Evolutionary conservation across 305 asterid species (phyloP), one percentile per base, ranked within the genome.

Genomic region (Fraxinus velutina): DNA sequence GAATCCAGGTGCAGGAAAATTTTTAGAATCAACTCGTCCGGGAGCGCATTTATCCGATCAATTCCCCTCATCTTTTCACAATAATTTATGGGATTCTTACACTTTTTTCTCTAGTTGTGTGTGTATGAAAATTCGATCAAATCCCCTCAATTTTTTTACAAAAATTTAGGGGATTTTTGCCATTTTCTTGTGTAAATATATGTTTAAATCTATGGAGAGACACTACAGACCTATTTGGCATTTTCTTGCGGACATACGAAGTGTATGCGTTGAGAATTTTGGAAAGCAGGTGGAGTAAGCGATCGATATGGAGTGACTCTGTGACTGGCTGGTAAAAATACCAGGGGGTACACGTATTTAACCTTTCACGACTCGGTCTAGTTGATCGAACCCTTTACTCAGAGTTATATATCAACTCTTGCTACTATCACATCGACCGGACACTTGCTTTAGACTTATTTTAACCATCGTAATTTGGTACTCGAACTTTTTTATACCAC

Each of bases 21-120:
- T 77, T 92, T 93, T 32, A 90, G 78, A 24, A 95, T 86, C 86
- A 95, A 79, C 87, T 95, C 99, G 82, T 95, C 97, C 66, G 97
- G 97, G 13, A 80, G 71, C 36, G 81, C 73, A 87, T 94, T 93
- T 44, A 95, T 90, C 84, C 85, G 86, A 90, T 92, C 98, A 68
- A 17, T 75, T 17, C 94, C 90, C 85, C 84, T 88, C 94, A 90
- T 89, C 75, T 80, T 39, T 76, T 57, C 37, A 68, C 37, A 27
- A 68, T 68, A 68, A 68, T 13, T 68, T 24, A 27, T 15, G 74
- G 74, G 74, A 68, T 68, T 68, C 74, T 64, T 9, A 0, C 29
- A 60, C 30, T 60, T 60, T 21, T 21, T 60, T 21, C 64, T 60
- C 29, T 60, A 19, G 27, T 22, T 62, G 27, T 22, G 32, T 62